Conservation (phyloP, 2,329 filamentous ascomycete genomes). For the Thielaviopsis euricoi region DNA sequence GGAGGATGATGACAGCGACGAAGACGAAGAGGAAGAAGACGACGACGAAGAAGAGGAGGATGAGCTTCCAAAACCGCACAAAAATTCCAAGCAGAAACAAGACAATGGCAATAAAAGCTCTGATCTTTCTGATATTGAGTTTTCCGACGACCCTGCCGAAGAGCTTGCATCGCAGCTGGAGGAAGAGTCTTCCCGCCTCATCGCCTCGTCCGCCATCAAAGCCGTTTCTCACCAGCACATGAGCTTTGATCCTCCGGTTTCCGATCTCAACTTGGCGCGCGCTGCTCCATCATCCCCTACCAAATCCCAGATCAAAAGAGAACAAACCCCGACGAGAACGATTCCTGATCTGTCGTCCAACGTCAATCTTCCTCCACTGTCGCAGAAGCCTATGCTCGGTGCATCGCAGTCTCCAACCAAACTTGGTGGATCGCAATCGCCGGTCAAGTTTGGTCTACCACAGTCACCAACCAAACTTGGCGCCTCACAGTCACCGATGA, state of each 20-base stretch:
- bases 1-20: background rate
- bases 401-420: conserved; percentile 39
- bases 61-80: background rate
- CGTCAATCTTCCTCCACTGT: conserved; percentile 32
- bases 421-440: conserved; percentile 29
- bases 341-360: conserved; percentile 33
- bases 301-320: conserved; percentile 5
- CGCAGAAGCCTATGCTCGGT: conserved; percentile 31
- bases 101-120: background rate
- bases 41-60: background rate
- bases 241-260: background rate
- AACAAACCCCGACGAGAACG: background rate
- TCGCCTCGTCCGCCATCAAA: background rate
- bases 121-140: background rate
- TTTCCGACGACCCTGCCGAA: conserved; percentile 3
- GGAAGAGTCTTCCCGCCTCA: conserved; percentile 1
- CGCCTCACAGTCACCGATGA: background rate
- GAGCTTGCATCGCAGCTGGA: conserved; percentile 10
- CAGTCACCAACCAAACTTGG: background rate
- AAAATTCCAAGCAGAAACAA: background rate
- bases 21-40: background rate
- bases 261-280: background rate
- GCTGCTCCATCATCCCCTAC: background rate
- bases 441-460: conserved; percentile 35
- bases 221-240: background rate